These are phyloP conservation scores for Aureobasidium sp. DNA, from an alignment of 2,329 filamentous ascomycete species.

Conservation along the genomic window DNA sequence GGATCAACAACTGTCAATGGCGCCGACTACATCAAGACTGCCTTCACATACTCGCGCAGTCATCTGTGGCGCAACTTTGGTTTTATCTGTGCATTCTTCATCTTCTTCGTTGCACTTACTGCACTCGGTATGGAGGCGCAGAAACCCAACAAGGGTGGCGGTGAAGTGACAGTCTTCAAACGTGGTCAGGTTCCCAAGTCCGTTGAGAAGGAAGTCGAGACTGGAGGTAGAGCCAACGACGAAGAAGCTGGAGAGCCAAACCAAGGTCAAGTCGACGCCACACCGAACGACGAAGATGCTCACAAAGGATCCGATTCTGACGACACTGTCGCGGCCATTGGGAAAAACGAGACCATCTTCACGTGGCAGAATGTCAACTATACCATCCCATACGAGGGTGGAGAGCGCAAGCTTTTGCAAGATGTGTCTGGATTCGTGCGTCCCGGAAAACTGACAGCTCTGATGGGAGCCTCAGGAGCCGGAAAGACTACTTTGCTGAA, in stretches of 20 bases:
- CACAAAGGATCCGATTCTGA: constrained; percentile 25
- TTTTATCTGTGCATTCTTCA: constrained; percentile 67
- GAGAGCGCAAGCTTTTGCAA: constrained; percentile 36
- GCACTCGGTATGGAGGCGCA: constrained; percentile 38
- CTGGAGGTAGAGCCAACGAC: constrained; percentile 34
- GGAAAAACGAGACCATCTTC: constrained; percentile 37
- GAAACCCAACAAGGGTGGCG: constrained; percentile 51
- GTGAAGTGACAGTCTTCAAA: constrained; percentile 42
- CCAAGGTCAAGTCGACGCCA: background rate
- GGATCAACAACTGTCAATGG: constrained; percentile 59
- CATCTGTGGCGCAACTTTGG: constrained; percentile 79
- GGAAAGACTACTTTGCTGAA: constrained; percentile 82
- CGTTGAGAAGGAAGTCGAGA: constrained; percentile 29
- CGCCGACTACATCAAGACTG: constrained; percentile 56
- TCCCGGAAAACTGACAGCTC: constrained; percentile 40
- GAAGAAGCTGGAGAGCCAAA: constrained; percentile 40
- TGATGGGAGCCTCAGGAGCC: constrained; percentile 53
- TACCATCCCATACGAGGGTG: constrained; percentile 40
- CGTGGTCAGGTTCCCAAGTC: constrained; percentile 25
- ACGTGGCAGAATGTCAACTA: constrained; percentile 46
- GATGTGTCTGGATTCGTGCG: constrained; percentile 42
- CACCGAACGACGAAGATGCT: constrained; percentile 17
- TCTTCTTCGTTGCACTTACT: constrained; percentile 66
- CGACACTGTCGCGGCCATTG: constrained; percentile 39
- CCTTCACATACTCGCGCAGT: constrained; percentile 56